Evolutionary conservation across 805 yeast species (phyloP).

Genomic region (Danielozyma ontarioensis): DNA sequence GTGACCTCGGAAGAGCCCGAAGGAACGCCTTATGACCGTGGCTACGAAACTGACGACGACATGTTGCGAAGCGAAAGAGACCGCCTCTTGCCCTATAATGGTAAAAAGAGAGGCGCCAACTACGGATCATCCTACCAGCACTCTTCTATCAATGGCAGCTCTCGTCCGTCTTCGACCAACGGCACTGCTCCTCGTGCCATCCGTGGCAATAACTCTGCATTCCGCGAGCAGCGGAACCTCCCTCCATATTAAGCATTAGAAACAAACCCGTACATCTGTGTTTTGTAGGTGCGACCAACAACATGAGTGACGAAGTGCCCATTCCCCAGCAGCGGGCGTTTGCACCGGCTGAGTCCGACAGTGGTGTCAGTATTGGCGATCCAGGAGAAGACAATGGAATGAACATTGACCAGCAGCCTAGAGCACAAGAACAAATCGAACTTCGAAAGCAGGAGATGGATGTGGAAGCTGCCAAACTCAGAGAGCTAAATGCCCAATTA

Average conservation of each 20-base stretch:
- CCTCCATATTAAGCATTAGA: too few relatives aligned
- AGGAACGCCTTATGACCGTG: conserved; percentile 22
- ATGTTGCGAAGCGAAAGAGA: conserved; percentile 26
- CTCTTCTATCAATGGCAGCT: neutral
- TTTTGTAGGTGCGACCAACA: too few relatives aligned
- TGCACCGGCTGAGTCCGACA: conserved; percentile 7
- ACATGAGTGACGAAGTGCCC: neutral
- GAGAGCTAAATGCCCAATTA: conserved; percentile 48
- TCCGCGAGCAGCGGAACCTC: conserved; percentile 18
- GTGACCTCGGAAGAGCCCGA: conserved; percentile 28
- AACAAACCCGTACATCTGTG: neutral
- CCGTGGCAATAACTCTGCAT: conserved; percentile 11
- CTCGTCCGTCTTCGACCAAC: neutral
- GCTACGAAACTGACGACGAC: conserved; percentile 42
- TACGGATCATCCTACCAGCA: conserved; percentile 13
- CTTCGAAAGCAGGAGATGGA: conserved; percentile 50
- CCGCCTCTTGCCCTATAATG: conserved; percentile 21
- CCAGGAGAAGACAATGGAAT: too few relatives aligned
- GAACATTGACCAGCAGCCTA: too few relatives aligned
- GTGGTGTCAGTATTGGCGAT: too few relatives aligned
- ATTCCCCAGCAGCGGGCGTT: conserved; percentile 6
- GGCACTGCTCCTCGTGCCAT: conserved; percentile 23
- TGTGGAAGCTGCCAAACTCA: conserved; percentile 56
- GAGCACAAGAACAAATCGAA: too few relatives aligned
- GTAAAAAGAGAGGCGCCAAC: conserved; percentile 7